These are phyloP conservation scores for Quercus gilva DNA, from an alignment of 306 rosid genomes.

Conservation along the genomic window DNA sequence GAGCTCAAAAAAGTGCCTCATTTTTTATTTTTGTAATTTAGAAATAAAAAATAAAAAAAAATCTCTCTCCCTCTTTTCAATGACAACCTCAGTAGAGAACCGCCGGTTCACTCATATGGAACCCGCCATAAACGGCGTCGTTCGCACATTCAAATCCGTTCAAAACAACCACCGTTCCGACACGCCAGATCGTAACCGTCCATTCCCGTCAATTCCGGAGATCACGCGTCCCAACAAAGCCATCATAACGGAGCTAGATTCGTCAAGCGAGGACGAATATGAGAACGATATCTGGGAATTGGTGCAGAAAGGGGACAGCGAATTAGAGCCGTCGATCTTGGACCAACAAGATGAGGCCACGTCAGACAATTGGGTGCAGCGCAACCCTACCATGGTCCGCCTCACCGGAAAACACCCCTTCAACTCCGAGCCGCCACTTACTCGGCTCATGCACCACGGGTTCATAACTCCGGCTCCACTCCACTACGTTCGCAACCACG, in stretches of 20 bases:
- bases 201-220: neutral
- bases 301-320: slow-evolving; percentile 32
- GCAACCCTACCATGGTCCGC: slow-evolving; percentile 63
- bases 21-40: too few species aligned
- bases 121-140: slow-evolving; percentile 36
- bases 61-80: neutral
- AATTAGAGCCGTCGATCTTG: slow-evolving; percentile 50
- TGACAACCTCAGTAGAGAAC: slow-evolving; percentile 69
- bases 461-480: slow-evolving; percentile 81
- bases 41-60: too few species aligned
- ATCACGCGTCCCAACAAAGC: slow-evolving; percentile 1
- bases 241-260: slow-evolving; percentile 7
- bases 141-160: slow-evolving; percentile 34
- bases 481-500: slow-evolving; percentile 87
- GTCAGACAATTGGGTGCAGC: slow-evolving; percentile 61
- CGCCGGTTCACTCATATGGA: slow-evolving; percentile 38
- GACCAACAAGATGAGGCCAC: slow-evolving; percentile 70
- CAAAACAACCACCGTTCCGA: slow-evolving; percentile 18
- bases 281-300: slow-evolving; percentile 14
- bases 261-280: slow-evolving; percentile 41
- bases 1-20: too few species aligned
- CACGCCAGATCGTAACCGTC: slow-evolving; percentile 26
- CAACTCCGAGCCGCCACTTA: slow-evolving; percentile 66
- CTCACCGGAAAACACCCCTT: slow-evolving; percentile 85
- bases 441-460: slow-evolving; percentile 69